A percentile compares a stretch with the other conserved stretches of the same genome.
Conservation (phyloP, 2,329 filamentous ascomycete species). For the Penicillium freii region DNA sequence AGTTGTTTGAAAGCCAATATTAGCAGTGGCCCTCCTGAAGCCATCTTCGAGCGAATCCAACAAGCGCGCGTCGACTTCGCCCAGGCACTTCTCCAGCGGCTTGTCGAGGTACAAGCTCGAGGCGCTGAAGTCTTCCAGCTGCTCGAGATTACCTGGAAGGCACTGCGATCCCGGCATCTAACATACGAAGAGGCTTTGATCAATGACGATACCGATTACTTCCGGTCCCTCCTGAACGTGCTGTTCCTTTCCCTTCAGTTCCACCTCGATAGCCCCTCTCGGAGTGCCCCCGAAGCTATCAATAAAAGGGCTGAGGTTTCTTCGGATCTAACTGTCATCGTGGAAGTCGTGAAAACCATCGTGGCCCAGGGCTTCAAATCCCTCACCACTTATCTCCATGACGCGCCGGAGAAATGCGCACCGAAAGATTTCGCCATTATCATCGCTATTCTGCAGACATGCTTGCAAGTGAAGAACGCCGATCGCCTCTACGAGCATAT, state of each 20-base stretch:
- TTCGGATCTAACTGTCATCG: slow-evolving; percentile 57
- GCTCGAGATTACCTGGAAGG: slow-evolving; percentile 60
- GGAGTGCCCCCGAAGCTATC: slow-evolving; percentile 34
- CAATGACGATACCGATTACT: slow-evolving; percentile 64
- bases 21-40: slow-evolving; percentile 67
- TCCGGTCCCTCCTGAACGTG: slow-evolving; percentile 77
- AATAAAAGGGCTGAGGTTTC: slow-evolving; percentile 40
- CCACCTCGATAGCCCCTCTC: slow-evolving; percentile 39
- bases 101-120: slow-evolving; percentile 59
- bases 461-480: slow-evolving; percentile 73
- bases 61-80: slow-evolving; percentile 76
- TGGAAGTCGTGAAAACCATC: slow-evolving; percentile 76
- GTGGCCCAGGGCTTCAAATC: slow-evolving; percentile 80
- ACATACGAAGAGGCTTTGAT: slow-evolving; percentile 61
- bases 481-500: slow-evolving; percentile 70
- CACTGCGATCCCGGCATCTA: slow-evolving; percentile 53
- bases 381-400: slow-evolving; percentile 78
- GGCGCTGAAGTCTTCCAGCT: slow-evolving; percentile 54
- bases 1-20: slow-evolving; percentile 79
- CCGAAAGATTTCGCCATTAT: slow-evolving; percentile 83
- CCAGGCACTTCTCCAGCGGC: slow-evolving; percentile 75
- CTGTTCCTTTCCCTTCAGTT: slow-evolving; percentile 75
- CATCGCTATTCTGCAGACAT: slow-evolving; percentile 82
- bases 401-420: slow-evolving; percentile 61
- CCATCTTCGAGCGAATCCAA: slow-evolving; percentile 76